A percentile compares a stretch with the other conserved stretches of the same genome.
Conservation (phyloP, 108 stramenopile genomes). For the Cylindrotheca closterium region DNA sequence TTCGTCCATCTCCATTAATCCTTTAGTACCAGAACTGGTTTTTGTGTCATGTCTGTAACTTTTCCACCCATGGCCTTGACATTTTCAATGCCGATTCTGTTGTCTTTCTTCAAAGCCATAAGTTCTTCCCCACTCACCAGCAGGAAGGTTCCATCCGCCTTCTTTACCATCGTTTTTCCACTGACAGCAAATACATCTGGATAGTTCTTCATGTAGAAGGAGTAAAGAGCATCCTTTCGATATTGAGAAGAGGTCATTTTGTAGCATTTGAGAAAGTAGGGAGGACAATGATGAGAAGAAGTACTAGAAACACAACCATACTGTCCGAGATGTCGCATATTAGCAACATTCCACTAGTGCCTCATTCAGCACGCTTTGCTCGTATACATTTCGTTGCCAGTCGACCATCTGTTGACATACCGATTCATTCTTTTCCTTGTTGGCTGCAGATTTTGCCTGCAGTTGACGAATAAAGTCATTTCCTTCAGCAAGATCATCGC, state of each 20-base stretch:
- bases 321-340: too few species aligned
- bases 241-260: neutral
- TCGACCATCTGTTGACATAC: slow-evolving; percentile 37
- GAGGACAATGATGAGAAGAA: too few species aligned
- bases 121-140: slow-evolving; percentile 56
- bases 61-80: slow-evolving; percentile 65
- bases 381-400: too few species aligned
- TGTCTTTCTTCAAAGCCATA: slow-evolving; percentile 36
- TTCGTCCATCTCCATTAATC: too few species aligned
- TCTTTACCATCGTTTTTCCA: slow-evolving; percentile 66
- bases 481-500: slow-evolving; percentile 68
- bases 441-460: slow-evolving; percentile 65
- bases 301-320: too few species aligned
- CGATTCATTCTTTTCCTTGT: slow-evolving; percentile 58
- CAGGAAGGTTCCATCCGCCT: slow-evolving; percentile 69
- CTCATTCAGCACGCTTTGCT: too few species aligned
- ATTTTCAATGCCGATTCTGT: slow-evolving; percentile 57
- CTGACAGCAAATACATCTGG: slow-evolving; percentile 70
- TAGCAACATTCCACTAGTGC: too few species aligned
- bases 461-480: slow-evolving; percentile 69
- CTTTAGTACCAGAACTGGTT: slow-evolving; percentile 68
- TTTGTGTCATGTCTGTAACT: slow-evolving; percentile 78
- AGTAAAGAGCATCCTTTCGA: slow-evolving; percentile 62
- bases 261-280: neutral
- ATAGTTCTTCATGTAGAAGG: slow-evolving; percentile 88